A percentile compares a stretch with the other conserved stretches of the same genome.
Evolutionary conservation across 805 yeast species (phyloP).

Genomic region (Kazachstania psychrophila): DNA sequence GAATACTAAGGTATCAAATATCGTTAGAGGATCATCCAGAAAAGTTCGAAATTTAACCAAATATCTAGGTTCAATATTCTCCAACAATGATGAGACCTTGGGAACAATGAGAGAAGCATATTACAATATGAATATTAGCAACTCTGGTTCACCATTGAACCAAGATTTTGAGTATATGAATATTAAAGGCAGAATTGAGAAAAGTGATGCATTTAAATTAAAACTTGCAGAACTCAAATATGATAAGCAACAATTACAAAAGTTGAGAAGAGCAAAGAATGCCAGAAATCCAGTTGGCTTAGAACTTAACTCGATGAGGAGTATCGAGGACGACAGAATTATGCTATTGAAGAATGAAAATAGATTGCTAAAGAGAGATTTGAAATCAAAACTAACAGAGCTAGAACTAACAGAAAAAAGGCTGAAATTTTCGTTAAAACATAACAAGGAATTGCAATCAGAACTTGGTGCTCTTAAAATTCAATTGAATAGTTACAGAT

Average conservation of each 20-base stretch:
- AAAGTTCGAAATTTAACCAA: neutral
- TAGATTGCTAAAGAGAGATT: conserved; percentile 3
- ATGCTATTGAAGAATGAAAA: conserved; percentile 6
- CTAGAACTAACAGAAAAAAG: conserved; percentile 1
- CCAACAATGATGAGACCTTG: conserved; percentile 17
- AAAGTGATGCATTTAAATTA: conserved; percentile 24
- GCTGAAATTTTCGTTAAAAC: conserved; percentile 1
- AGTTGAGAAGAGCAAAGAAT: conserved; percentile 12
- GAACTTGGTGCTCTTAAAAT: conserved; percentile 14
- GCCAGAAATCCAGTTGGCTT: no score
- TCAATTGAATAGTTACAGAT: conserved; percentile 5
- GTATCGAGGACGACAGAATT: conserved; percentile 4
- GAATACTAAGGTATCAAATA: neutral
- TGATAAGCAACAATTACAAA: conserved; percentile 20
- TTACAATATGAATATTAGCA: conserved; percentile 9
- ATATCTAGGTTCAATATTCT: conserved; percentile 9
- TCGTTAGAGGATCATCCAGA: neutral
- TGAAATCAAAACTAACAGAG: conserved; percentile 1
- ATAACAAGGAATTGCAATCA: conserved; percentile 5
- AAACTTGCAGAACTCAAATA: conserved; percentile 22
- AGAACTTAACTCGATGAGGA: neutral
- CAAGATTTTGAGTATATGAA: conserved; percentile 2
- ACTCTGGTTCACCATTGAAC: neutral
- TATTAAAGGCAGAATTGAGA: conserved; percentile 17
- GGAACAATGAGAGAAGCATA: conserved; percentile 16